Evolutionary conservation across 768 basidiomycete species (phyloP).

Genomic region (Lentinula boryana): DNA sequence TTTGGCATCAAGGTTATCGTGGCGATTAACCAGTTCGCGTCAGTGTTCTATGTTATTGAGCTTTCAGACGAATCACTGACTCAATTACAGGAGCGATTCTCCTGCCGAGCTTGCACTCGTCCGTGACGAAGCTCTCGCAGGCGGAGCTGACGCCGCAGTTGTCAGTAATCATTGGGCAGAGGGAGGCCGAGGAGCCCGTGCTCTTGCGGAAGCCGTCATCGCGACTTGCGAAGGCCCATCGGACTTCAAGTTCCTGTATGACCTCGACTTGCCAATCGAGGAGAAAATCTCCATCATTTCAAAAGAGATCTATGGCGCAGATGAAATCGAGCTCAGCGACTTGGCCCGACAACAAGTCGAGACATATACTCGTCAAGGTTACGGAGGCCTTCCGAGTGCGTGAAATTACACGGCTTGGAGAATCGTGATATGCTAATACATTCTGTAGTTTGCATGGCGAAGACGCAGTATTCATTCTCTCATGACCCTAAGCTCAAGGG

Average conservation of each 20-base stretch:
- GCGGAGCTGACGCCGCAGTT: slow-evolving; percentile 91
- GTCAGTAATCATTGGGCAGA: slow-evolving; percentile 98
- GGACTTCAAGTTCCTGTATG: slow-evolving; percentile 90
- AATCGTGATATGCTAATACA: not conserved
- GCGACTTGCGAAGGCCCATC: slow-evolving; percentile 77
- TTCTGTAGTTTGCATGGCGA: slow-evolving; percentile 84
- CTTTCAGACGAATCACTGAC: not conserved
- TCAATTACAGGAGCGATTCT: not conserved
- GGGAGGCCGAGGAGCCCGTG: slow-evolving; percentile 86
- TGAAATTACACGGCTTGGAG: slow-evolving; percentile 3
- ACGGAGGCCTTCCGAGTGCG: slow-evolving; percentile 71
- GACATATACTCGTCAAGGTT: slow-evolving; percentile 89
- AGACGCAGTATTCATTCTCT: slow-evolving; percentile 97
- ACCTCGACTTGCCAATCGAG: slow-evolving; percentile 74
- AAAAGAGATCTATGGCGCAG: slow-evolving; percentile 91
- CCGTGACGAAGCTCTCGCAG: slow-evolving; percentile 69
- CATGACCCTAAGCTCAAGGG: slow-evolving; percentile 90
- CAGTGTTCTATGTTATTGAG: slow-evolving; percentile 24
- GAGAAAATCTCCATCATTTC: slow-evolving; percentile 86
- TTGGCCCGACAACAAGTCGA: slow-evolving; percentile 81
- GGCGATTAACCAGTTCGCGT: slow-evolving; percentile 94
- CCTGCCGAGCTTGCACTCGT: slow-evolving; percentile 47
- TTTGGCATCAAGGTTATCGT: slow-evolving; percentile 96
- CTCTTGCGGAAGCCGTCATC: slow-evolving; percentile 90
- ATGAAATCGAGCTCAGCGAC: slow-evolving; percentile 83